Conservation (phyloP, 805 yeast species). For the Yarrowia bubula region DNA sequence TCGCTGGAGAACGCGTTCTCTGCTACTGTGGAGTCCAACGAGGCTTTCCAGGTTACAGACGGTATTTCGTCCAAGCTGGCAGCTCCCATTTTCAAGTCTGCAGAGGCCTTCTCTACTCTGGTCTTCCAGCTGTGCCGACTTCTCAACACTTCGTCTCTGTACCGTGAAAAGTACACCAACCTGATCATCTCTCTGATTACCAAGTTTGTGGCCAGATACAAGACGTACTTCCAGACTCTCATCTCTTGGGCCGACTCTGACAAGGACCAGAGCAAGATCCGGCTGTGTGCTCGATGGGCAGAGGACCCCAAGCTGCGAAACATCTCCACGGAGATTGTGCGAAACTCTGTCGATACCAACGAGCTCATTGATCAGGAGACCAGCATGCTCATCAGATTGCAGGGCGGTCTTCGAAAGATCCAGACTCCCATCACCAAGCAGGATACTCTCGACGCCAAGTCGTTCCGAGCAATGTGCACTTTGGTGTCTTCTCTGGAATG, state of each 20-base stretch:
- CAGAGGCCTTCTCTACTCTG: constrained; percentile 48
- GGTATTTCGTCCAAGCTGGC: constrained; percentile 35
- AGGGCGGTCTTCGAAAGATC: neutral
- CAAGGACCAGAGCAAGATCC: constrained; percentile 25
- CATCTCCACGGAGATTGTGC: constrained; percentile 3
- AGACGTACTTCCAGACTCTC: constrained; percentile 27
- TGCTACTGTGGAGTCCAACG: constrained; percentile 44
- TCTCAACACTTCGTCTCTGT: constrained; percentile 60
- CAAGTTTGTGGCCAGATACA: constrained; percentile 31
- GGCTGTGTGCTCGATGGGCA: constrained; percentile 26
- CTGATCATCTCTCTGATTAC: constrained; percentile 36
- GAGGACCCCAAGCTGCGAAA: neutral
- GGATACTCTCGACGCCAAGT: constrained; percentile 54
- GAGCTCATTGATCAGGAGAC: constrained; percentile 15
- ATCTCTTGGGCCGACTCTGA: constrained; percentile 19
- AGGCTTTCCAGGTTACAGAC: constrained; percentile 41
- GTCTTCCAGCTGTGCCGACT: constrained; percentile 50
- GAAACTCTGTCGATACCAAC: constrained; percentile 2
- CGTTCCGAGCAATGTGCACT: constrained; percentile 52
- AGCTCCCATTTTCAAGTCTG: constrained; percentile 44
- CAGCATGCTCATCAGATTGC: neutral
- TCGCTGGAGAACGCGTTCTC: constrained; percentile 55
- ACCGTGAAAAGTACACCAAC: constrained; percentile 53
- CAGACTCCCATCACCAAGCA: constrained; percentile 42
- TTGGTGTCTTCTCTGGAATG: constrained; percentile 56